A percentile compares a stretch with the other conserved stretches of the same genome.
These are phyloP conservation scores for Sclerotinia trifoliorum DNA, from an alignment of 2,329 filamentous ascomycete genomes.

Conservation along the genomic window DNA sequence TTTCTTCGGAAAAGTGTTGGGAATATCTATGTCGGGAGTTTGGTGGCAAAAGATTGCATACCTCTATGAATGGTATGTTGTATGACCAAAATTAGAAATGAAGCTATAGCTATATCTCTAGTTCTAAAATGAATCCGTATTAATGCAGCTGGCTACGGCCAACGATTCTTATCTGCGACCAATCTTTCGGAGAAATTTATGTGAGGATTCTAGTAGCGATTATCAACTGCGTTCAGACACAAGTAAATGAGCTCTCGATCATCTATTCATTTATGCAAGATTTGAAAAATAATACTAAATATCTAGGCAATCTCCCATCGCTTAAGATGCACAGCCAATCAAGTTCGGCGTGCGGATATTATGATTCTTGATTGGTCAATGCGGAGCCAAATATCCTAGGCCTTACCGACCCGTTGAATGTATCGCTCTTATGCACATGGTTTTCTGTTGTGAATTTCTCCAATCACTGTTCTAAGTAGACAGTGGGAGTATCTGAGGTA, in stretches of 20 bases:
- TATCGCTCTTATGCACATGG: conserved; percentile 20
- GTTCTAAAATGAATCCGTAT: conserved; percentile 14
- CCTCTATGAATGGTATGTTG: conserved; percentile 12
- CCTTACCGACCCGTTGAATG: conserved; percentile 13
- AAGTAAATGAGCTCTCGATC: background rate
- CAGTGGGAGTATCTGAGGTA: background rate
- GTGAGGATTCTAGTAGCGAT: background rate
- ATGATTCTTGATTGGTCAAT: conserved; percentile 29
- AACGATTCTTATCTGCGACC: background rate
- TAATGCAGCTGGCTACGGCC: conserved; percentile 11
- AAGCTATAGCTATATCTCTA: conserved; percentile 6
- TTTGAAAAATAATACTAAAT: background rate
- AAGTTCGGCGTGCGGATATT: conserved; percentile 18
- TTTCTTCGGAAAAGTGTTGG: conserved; percentile 15
- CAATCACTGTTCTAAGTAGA: conserved; percentile 1
- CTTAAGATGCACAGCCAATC: conserved; percentile 16
- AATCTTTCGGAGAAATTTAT: background rate
- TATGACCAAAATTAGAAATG: conserved; percentile 17
- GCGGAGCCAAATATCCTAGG: background rate
- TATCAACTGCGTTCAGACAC: background rate
- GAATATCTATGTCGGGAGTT: conserved; percentile 21
- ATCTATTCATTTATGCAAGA: conserved; percentile 4
- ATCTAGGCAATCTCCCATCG: background rate
- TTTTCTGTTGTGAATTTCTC: background rate
- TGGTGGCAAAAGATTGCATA: conserved; percentile 10